A percentile compares a stretch with the other conserved stretches of the same genome.
Evolutionary conservation across 768 basidiomycete genomes (phyloP).

Genomic region (Termitomyces sp.): DNA sequence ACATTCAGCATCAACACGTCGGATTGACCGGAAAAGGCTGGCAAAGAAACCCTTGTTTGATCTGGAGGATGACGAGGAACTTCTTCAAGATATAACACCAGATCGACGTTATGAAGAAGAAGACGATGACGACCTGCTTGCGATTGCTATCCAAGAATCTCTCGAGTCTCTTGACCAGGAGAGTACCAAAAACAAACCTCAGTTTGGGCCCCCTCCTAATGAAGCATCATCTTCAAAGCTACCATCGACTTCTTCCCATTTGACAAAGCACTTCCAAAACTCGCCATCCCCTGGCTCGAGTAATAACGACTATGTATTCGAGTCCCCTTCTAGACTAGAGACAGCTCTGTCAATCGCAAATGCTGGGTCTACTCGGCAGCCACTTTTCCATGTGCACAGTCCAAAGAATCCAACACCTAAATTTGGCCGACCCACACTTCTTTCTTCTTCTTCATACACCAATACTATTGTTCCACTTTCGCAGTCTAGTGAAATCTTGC

Average conservation of each 20-base stretch:
- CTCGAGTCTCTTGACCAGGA: conserved; percentile 50
- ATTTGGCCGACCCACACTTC: conserved; percentile 25
- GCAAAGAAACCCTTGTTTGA: conserved; percentile 44
- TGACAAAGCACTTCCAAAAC: neutral
- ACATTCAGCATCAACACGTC: conserved; percentile 24
- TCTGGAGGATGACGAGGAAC: conserved; percentile 41
- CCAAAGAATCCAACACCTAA: conserved; percentile 9
- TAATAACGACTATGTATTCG: conserved; percentile 16
- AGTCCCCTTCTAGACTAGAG: conserved; percentile 45
- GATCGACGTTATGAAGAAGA: conserved; percentile 22
- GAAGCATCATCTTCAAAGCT: conserved; percentile 9
- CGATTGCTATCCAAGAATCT: conserved; percentile 59
- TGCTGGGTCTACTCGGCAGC: conserved; percentile 32
- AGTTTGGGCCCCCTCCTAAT: neutral
- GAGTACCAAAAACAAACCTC: neutral
- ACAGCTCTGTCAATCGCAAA: conserved; percentile 66
- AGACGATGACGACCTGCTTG: conserved; percentile 47
- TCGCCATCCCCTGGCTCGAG: neutral
- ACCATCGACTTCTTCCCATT: neutral
- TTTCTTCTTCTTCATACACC: conserved; percentile 14
- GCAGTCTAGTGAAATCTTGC: neutral
- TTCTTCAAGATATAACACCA: neutral
- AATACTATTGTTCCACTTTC: conserved; percentile 1
- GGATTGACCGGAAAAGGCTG: conserved; percentile 27
- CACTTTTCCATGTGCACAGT: conserved; percentile 1